Conservation (phyloP, 2,329 filamentous ascomycete species). For the Venturia nashicola region DNA sequence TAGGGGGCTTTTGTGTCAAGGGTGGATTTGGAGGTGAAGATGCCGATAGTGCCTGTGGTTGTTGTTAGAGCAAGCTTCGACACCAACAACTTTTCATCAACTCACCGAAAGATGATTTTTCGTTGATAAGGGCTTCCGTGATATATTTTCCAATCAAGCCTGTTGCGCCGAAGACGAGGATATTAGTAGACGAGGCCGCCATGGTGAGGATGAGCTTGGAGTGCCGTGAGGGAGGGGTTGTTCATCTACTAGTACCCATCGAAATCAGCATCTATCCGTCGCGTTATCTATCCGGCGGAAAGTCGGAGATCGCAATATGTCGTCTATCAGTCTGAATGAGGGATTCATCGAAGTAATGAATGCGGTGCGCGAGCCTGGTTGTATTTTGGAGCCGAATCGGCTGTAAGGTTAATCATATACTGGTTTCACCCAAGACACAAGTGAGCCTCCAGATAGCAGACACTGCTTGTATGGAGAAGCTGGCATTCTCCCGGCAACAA, state of each 20-base stretch:
- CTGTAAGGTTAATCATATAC: too few relatives aligned
- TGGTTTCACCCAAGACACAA: too few relatives aligned
- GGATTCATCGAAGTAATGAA: too few relatives aligned
- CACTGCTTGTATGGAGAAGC: too few relatives aligned
- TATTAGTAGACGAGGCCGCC: neutral
- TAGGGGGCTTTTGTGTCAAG: slow-evolving; percentile 14
- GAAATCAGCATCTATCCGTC: neutral
- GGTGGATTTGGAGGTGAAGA: slow-evolving; percentile 10
- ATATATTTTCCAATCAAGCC: slow-evolving; percentile 10
- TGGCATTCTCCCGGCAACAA: too few relatives aligned
- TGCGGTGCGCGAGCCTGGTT: too few relatives aligned
- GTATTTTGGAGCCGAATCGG: too few relatives aligned
- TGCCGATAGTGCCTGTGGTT: neutral
- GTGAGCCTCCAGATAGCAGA: too few relatives aligned
- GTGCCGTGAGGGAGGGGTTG: neutral
- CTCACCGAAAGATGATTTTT: neutral
- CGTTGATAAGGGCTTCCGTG: slow-evolving; percentile 1
- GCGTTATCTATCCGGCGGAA: neutral
- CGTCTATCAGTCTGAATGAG: neutral
- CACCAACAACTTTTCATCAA: neutral
- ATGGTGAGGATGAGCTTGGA: neutral
- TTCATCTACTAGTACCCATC: neutral
- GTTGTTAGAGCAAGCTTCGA: neutral
- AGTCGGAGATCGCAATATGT: neutral
- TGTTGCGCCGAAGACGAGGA: slow-evolving; percentile 11